Percentiles rank a stretch among this genome's conserved stretches.
These are phyloP conservation scores for Dictyostelium capitatum DNA, from an alignment of 78 protist genomes.

Conservation along the genomic window DNA sequence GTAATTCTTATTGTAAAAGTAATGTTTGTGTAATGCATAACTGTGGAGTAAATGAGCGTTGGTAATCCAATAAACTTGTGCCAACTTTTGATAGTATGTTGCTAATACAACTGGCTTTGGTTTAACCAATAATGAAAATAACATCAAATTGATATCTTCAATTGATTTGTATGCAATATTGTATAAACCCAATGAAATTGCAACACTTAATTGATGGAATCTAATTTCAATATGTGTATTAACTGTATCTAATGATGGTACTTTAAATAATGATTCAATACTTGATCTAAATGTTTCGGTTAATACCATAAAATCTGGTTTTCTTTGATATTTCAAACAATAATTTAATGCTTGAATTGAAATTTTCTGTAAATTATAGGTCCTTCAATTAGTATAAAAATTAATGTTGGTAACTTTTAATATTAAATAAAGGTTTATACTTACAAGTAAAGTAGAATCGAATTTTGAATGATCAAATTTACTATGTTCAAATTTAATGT, in stretches of 20 bases:
- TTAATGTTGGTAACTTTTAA: background rate
- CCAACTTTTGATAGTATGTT: conserved; percentile 85
- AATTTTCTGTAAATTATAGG: conserved; percentile 54
- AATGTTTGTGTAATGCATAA: conserved; percentile 62
- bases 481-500: conserved; percentile 15
- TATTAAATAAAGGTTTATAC: background rate
- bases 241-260: conserved; percentile 81
- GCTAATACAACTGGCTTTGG: conserved; percentile 84
- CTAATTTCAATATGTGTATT: conserved; percentile 90
- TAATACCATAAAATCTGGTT: conserved; percentile 90
- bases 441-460: conserved; percentile 21
- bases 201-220: conserved; percentile 90
- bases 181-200: conserved; percentile 92
- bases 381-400: no score
- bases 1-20: conserved; percentile 62
- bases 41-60: conserved; percentile 88
- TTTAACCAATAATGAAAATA: conserved; percentile 60
- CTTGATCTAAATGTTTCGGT: conserved; percentile 90
- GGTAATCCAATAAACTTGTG: conserved; percentile 91
- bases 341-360: conserved; percentile 86
- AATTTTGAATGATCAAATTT: conserved; percentile 53
- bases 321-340: conserved; percentile 92
- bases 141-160: conserved; percentile 89
- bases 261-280: conserved; percentile 68
- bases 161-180: conserved; percentile 90